phyloP scores from a whole-genome alignment of 306 rosid genomes.

The Cicer bijugum region DNA sequence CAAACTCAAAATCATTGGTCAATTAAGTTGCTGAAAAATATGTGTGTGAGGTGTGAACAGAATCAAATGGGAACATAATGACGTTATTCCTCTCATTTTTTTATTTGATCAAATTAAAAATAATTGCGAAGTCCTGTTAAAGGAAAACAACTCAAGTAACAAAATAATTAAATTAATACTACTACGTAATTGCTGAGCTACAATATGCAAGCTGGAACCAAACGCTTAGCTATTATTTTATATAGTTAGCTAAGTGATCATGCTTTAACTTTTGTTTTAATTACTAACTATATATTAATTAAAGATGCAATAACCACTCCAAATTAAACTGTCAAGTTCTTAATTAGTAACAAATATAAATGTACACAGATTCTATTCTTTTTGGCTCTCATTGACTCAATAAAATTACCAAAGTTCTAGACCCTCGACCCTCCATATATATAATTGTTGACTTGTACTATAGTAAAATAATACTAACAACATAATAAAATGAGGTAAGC shows the following conservation, averaged over 20 bases:
- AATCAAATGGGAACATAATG: slow-evolving; percentile 37
- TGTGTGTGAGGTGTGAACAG: slow-evolving; percentile 49
- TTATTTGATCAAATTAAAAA: not conserved
- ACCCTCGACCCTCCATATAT: not conserved
- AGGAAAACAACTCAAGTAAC: slow-evolving; percentile 13
- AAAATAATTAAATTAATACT: not conserved
- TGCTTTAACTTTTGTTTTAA: slow-evolving; percentile 19
- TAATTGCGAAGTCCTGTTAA: slow-evolving; percentile 13
- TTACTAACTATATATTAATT: not conserved
- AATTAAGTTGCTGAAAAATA: too few relatives aligned
- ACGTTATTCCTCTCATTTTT: slow-evolving; percentile 11
- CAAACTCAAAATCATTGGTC: too few relatives aligned
- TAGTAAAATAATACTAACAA: not conserved
- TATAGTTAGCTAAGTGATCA: slow-evolving; percentile 10
- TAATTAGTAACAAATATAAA: too few relatives aligned
- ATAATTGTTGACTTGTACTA: not conserved
- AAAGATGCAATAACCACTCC: not conserved
- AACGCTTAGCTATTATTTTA: slow-evolving; percentile 11
- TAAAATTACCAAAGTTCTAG: not conserved
- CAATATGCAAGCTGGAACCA: slow-evolving; percentile 35
- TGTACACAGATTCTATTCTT: not conserved
- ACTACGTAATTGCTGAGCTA: slow-evolving; percentile 34
- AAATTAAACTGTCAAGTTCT: not conserved
- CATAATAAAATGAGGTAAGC: not conserved
- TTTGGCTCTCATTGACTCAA: not conserved